Percentiles rank a stretch among this genome's conserved stretches.
Conservation (phyloP, 2,329 filamentous ascomycete genomes). For the Ophiostoma novo-ulmi region DNA sequence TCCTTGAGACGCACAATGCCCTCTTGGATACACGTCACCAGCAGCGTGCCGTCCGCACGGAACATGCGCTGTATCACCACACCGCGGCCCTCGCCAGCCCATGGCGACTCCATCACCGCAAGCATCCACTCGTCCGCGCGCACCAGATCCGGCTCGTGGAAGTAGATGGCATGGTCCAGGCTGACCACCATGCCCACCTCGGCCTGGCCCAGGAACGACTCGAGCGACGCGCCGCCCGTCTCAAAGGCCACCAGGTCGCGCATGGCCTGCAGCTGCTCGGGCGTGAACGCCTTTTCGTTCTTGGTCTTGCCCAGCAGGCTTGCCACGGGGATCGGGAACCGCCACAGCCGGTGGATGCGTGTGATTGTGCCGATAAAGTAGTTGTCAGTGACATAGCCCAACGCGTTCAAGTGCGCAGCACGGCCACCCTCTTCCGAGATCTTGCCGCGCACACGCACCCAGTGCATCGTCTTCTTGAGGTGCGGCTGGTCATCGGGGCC, state of each 20-base stretch:
- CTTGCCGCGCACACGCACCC: slow-evolving; percentile 66
- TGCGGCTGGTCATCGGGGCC: slow-evolving; percentile 46
- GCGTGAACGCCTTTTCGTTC: slow-evolving; percentile 39
- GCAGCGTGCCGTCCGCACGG: slow-evolving; percentile 61
- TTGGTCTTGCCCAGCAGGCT: slow-evolving; percentile 44
- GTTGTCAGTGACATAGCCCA: slow-evolving; percentile 89
- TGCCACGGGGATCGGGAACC: slow-evolving; percentile 54
- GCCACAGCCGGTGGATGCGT: slow-evolving; percentile 73
- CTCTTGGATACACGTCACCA: slow-evolving; percentile 79
- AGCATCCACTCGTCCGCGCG: slow-evolving; percentile 72
- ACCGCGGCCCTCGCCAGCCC: slow-evolving; percentile 71
- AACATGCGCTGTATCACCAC: slow-evolving; percentile 73
- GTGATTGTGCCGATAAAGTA: slow-evolving; percentile 90
- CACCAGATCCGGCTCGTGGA: slow-evolving; percentile 56
- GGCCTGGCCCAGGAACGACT: slow-evolving; percentile 45
- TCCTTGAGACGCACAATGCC: slow-evolving; percentile 38
- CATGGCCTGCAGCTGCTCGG: slow-evolving; percentile 41
- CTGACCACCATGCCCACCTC: slow-evolving; percentile 80
- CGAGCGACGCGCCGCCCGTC: slow-evolving; percentile 40
- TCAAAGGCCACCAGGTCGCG: slow-evolving; percentile 40
- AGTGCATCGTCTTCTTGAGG: slow-evolving; percentile 64
- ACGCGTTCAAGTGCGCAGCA: slow-evolving; percentile 74
- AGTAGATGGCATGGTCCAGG: slow-evolving; percentile 69
- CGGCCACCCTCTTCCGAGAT: slow-evolving; percentile 71
- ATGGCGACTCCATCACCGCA: slow-evolving; percentile 72